Evolutionary conservation across 345 rosid species (phyloP), one percentile per base, ranked within the genome.

Genomic region (Hevea brasiliensis): DNA sequence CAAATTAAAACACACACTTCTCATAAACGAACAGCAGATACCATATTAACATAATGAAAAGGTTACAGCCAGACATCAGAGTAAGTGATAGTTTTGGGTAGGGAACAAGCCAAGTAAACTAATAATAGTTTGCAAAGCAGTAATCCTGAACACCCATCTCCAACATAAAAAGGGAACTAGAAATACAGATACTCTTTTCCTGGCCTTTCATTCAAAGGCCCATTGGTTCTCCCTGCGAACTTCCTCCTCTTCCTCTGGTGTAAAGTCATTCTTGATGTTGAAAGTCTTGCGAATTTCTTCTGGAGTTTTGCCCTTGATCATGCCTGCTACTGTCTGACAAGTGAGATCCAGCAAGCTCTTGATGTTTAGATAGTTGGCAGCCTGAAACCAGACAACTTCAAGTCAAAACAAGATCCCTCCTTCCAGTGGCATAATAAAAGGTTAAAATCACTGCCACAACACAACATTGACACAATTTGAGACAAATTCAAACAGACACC

Each of bases 201-300:
- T 41, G 65, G 48, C 11, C 41, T 55, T 61, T 63, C 67, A 75
- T 68, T 75, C 78, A 50, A 75, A 68, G 13, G 73, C 78, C 78
- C 78, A 75, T 61, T 68, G 78, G 51, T 75, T 75, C 61, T 75
- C 78, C 27, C 73, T 75, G 40, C 73, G 78, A 68, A 75, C 78
- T 60, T 75, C 78, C 62, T 75, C 73, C 50, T 68, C 78, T 10
- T 75, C 73, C 21, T 75, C 78, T 17, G 73, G 78, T 61, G 73
- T 61, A 15, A 74, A 65, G 65, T 60, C 78, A 75, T 75, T 75
- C 73, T 61, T 68, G 55, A 75, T 75, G 73, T 20, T 75, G 60
- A 75, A 75, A 0, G 61, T 9, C 66, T n/a, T 65, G 11, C 77
- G 71, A 3, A 65, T 57, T 59, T 74, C 79, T 32, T 76, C 79